Percentiles rank a stretch among this genome's conserved stretches.
These are phyloP conservation scores for Corchorus olitorius DNA, from an alignment of 345 rosid species.

Conservation along the genomic window DNA sequence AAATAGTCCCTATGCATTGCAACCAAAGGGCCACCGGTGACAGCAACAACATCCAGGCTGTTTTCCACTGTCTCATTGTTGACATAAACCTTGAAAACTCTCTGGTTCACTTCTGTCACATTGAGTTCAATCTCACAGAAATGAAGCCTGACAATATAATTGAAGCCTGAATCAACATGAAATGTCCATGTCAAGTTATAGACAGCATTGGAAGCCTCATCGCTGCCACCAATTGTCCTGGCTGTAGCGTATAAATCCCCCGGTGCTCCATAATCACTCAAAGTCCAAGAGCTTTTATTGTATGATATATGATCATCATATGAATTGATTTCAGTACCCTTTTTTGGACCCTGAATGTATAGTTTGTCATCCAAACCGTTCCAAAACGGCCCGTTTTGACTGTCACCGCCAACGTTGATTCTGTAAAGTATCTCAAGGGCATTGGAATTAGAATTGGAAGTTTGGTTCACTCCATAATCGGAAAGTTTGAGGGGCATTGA, in stretches of 20 bases:
- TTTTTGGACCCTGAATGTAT: background rate
- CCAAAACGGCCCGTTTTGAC: slow-evolving; percentile 28
- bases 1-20: slow-evolving; percentile 37
- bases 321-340: background rate
- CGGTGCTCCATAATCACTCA: slow-evolving; percentile 32
- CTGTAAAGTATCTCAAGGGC: slow-evolving; percentile 38
- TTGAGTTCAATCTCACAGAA: slow-evolving; percentile 39
- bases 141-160: slow-evolving; percentile 40
- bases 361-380: slow-evolving; percentile 30
- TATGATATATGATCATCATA: background rate
- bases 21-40: slow-evolving; percentile 28
- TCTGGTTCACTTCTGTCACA: slow-evolving; percentile 8
- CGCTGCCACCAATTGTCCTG: slow-evolving; percentile 30
- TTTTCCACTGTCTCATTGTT: slow-evolving; percentile 22
- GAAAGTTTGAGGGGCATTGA: slow-evolving; percentile 31
- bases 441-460: background rate
- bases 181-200: slow-evolving; percentile 44
- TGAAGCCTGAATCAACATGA: slow-evolving; percentile 39
- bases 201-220: slow-evolving; percentile 6
- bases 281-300: background rate
- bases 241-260: slow-evolving; percentile 28
- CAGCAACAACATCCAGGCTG: slow-evolving; percentile 23
- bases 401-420: slow-evolving; percentile 34
- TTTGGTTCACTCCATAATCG: background rate
- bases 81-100: slow-evolving; percentile 32